Evolutionary conservation across 2,329 filamentous ascomycete genomes (phyloP), one percentile per base, ranked within the genome.

Genomic region (Stagonosporopsis tanaceti): DNA sequence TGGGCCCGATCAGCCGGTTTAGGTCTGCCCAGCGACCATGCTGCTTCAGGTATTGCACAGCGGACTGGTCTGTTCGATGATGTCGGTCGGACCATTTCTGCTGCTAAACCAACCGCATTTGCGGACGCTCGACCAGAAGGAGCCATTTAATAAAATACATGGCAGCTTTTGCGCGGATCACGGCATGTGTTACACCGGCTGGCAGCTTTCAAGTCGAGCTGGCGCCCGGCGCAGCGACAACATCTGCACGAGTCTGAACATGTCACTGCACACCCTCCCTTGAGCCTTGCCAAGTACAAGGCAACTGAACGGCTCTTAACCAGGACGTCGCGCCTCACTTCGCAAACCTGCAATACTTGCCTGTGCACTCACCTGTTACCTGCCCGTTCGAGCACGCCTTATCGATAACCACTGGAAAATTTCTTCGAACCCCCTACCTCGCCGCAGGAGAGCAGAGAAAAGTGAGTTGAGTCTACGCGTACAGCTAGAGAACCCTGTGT

Each of bases 251-350:
- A 60, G 53, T 66, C 62, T 65, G 68, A 64, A 64, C 68, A 63
- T 68, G 63, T 68, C 66, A 66, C 65, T 48, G 46, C 53, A 57
- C 64, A 66, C 59, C 59, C 60, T 60, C 56, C 47, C 57, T 53
- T 66, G 66, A 70, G 67, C 65, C 67, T 61, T 72, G 67, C 68
- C 69, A 64, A 66, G 67, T 65, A 59, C 64, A 67, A 59, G 63
- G 57, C 57, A 57, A 59, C 52, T 53, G 54, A 57, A 52, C 48
- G 37, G 59, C 53, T 71, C 66, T 70, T 72, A 72, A 72, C 69
- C 67, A 59, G 42, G 54, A 57, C 59, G 46, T 52, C 52, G 50
- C 64, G 60, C 62, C 51, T 56, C 41, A 55, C 60, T 30, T 53
- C 46, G 28, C 57, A 30, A 38, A 51, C 47, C 27, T 39, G 25